These are phyloP conservation scores for Lyophyllum semitale DNA, from an alignment of 768 basidiomycete genomes.

Conservation along the genomic window DNA sequence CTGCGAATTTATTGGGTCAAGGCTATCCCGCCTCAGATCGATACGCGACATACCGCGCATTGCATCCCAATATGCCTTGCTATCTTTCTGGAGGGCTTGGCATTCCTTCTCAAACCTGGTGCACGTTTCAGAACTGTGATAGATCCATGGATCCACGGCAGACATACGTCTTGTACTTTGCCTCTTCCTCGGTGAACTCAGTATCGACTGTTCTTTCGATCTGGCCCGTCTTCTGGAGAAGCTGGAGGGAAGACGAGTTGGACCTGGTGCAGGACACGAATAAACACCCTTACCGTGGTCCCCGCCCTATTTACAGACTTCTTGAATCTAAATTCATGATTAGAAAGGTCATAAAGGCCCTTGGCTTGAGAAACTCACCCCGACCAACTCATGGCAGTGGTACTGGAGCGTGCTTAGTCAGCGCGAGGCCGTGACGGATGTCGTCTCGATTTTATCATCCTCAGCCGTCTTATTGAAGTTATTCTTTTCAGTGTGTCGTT, in stretches of 20 bases:
- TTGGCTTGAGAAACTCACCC: slow-evolving; percentile 20
- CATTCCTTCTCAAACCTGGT: slow-evolving; percentile 97
- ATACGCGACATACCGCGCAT: slow-evolving; percentile 71
- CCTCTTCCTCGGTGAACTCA: slow-evolving; percentile 91
- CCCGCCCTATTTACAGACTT: slow-evolving; percentile 91
- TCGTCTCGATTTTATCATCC: too few species aligned
- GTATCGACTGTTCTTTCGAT: slow-evolving; percentile 94
- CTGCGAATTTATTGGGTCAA: slow-evolving; percentile 39
- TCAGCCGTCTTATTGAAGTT: too few species aligned
- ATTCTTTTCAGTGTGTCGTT: too few species aligned
- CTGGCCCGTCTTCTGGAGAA: slow-evolving; percentile 98
- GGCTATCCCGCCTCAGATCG: not conserved
- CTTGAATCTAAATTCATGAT: slow-evolving; percentile 66
- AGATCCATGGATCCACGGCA: not conserved
- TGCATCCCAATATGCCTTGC: slow-evolving; percentile 91
- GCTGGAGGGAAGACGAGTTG: slow-evolving; percentile 41
- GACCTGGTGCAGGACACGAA: slow-evolving; percentile 10
- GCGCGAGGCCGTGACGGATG: too few species aligned
- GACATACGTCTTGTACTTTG: slow-evolving; percentile 84
- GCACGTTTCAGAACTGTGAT: slow-evolving; percentile 10
- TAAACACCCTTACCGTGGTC: slow-evolving; percentile 69
- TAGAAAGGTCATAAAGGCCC: not conserved
- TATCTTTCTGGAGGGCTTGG: slow-evolving; percentile 89
- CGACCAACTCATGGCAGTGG: slow-evolving; percentile 30
- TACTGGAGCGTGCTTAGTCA: slow-evolving; percentile 16